phyloP scores from a whole-genome alignment of 2,329 filamentous ascomycete species.

The Aspergillus neotritici region DNA sequence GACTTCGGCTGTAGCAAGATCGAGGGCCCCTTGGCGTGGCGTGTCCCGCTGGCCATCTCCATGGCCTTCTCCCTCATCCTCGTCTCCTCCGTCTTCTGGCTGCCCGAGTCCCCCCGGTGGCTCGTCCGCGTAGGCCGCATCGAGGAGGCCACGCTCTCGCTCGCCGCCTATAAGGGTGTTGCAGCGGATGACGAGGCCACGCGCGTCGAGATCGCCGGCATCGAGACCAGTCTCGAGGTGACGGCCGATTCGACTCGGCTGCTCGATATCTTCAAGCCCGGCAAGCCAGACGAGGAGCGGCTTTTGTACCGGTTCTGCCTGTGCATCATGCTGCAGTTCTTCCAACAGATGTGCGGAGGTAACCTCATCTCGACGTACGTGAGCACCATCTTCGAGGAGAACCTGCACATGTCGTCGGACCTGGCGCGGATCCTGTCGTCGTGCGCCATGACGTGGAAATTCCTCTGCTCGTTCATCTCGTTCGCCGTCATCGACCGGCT shows the following conservation, averaged over 20 bases:
- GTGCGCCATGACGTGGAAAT: constrained; percentile 53
- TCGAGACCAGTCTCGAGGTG: constrained; percentile 16
- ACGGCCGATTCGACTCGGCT: constrained; percentile 10
- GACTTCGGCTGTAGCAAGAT: constrained; percentile 46
- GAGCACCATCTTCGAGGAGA: constrained; percentile 15
- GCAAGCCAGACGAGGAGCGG: constrained; percentile 13
- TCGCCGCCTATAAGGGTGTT: constrained; percentile 15
- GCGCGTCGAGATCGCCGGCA: constrained; percentile 14
- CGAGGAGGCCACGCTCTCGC: constrained; percentile 11
- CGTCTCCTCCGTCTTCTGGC: constrained; percentile 38
- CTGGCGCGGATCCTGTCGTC: constrained; percentile 37
- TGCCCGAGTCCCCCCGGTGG: constrained; percentile 46
- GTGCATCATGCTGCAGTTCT: constrained; percentile 15
- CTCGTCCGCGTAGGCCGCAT: constrained; percentile 16
- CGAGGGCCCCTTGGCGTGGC: constrained; percentile 43
- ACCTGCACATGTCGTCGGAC: constrained; percentile 9
- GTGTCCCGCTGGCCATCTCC: constrained; percentile 52
- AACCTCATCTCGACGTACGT: constrained; percentile 16
- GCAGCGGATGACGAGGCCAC: constrained; percentile 7
- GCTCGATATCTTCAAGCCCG: constrained; percentile 12
- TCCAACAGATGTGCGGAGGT: constrained; percentile 18
- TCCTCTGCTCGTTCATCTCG: constrained; percentile 47
- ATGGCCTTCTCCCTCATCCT: constrained; percentile 50
- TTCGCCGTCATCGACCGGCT: constrained; percentile 50
- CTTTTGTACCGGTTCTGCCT: constrained; percentile 18